Evolutionary conservation across 2,329 filamentous ascomycete species (phyloP), one percentile per base, ranked within the genome.

Genomic region (Nannizzia gypsea): DNA sequence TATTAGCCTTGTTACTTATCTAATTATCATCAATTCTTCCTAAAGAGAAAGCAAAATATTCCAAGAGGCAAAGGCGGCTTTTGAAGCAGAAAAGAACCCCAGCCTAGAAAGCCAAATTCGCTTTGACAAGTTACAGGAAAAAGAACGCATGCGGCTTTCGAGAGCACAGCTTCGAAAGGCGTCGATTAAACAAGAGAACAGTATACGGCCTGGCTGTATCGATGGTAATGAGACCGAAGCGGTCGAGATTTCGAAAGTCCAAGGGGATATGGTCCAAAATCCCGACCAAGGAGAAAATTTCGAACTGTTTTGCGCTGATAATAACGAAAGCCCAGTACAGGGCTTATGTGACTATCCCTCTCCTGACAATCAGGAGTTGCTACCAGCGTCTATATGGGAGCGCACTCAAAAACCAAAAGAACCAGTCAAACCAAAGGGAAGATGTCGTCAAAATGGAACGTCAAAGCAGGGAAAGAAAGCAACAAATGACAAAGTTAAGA

Each of bases 101-200:
- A 62, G 8, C 6, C 4, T 60, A n/a, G 55, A 60, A 40, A 55
- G 56, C 28, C 15, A 22, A 26, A 46, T 62, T 46, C 34, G 38
- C n/a, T 62, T 60, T 8, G 34, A 57, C 20, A 62, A 60, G 24
- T 54, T 44, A 8, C 9, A 62, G 20, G 57, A 48, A 31, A 52
- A 60, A 22, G 58, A 62, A 22, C 24, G 22, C 15, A 20, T 44
- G n/a, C 58, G 60, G 1, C 26, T 54, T 22, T 22, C 54, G 4
- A 38, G 54, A 42, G 15, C 1, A 38, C 17, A 17, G 6, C 26
- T 20, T 2, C 54, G 36, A 40, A n/a, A 36, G 15, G 54, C 15
- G 20, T 22, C 20, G 3, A 40, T 15, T 52, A 11, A 52, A 13
- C 22, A 17, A 24, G 44, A 15, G 24, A 15, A 15, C 22, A 15